Conservation (phyloP, 345 rosid species). For the Camelina laxa region DNA sequence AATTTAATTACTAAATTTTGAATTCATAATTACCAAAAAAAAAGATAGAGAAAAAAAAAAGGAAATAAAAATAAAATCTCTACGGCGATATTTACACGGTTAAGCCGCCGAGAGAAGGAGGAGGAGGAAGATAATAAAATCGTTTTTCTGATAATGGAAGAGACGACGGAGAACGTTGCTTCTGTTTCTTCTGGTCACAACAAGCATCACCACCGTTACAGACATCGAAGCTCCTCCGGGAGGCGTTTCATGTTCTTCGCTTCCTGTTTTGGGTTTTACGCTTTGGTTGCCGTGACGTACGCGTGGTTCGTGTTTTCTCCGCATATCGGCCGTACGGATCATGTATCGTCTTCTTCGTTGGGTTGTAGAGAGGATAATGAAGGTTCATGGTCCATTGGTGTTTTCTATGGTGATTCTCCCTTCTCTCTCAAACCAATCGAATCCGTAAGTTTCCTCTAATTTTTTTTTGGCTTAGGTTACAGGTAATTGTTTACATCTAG, state of each 20-base stretch:
- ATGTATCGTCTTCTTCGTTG: constrained; percentile 49
- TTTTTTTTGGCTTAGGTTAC: neutral
- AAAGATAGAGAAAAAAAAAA: neutral
- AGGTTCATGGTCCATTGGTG: constrained; percentile 96
- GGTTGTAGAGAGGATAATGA: constrained; percentile 87
- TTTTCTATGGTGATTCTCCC: constrained; percentile 87
- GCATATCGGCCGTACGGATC: constrained; percentile 41
- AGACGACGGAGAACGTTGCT: constrained; percentile 23
- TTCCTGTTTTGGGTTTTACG: constrained; percentile 62
- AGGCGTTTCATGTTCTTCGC: constrained; percentile 49
- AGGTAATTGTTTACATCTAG: neutral
- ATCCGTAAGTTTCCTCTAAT: constrained; percentile 52
- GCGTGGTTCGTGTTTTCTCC: constrained; percentile 61
- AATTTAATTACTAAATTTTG: neutral
- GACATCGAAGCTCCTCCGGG: constrained; percentile 27
- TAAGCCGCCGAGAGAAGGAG: neutral
- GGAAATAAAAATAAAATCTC: neutral
- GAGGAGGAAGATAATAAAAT: neutral
- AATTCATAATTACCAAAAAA: neutral
- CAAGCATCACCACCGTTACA: constrained; percentile 14
- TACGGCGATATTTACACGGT: constrained; percentile 19
- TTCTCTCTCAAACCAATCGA: constrained; percentile 89
- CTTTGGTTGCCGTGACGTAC: constrained; percentile 63
- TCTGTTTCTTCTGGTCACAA: constrained; percentile 1
- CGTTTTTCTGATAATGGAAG: constrained; percentile 30